Conservation (phyloP, 768 basidiomycete genomes). For the Russula emetica region DNA sequence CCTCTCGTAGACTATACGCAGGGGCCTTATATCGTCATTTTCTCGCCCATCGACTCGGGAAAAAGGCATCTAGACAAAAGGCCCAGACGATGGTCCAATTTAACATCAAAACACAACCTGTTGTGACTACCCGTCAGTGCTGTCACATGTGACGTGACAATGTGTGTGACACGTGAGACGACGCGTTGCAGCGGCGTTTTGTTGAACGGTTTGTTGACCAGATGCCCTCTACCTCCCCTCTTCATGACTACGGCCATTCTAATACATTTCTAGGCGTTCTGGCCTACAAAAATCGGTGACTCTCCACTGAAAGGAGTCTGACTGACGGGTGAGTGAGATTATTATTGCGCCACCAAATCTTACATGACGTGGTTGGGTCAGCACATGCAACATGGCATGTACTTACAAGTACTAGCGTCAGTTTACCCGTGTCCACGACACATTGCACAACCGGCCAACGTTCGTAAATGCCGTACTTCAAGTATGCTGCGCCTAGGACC, state of each 20-base stretch:
- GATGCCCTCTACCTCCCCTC: not conserved
- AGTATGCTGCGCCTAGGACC: not conserved
- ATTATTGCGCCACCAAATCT: not conserved
- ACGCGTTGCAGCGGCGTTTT: not conserved
- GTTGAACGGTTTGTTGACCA: not conserved
- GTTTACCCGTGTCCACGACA: not conserved
- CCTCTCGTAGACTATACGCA: slow-evolving; percentile 50
- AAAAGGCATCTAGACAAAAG: slow-evolving; percentile 6
- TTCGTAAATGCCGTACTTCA: not conserved
- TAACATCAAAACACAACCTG: not conserved
- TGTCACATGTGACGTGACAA: not conserved
- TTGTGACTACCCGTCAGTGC: not conserved
- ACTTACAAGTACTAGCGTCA: slow-evolving; percentile 5
- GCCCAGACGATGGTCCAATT: not conserved
- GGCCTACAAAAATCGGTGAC: not conserved
- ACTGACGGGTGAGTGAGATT: not conserved
- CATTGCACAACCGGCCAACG: not conserved
- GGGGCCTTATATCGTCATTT: slow-evolving; percentile 35
- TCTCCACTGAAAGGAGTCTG: not conserved
- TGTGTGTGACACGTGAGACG: not conserved
- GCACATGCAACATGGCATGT: not conserved
- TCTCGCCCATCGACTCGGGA: slow-evolving; percentile 39
- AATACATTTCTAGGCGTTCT: not conserved
- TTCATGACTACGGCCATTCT: not conserved
- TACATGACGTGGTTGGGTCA: not conserved